Evolutionary conservation across 106 monocot genomes (phyloP), one percentile per base, ranked within the genome.

Genomic region (Alisma plantagoaquatica): DNA sequence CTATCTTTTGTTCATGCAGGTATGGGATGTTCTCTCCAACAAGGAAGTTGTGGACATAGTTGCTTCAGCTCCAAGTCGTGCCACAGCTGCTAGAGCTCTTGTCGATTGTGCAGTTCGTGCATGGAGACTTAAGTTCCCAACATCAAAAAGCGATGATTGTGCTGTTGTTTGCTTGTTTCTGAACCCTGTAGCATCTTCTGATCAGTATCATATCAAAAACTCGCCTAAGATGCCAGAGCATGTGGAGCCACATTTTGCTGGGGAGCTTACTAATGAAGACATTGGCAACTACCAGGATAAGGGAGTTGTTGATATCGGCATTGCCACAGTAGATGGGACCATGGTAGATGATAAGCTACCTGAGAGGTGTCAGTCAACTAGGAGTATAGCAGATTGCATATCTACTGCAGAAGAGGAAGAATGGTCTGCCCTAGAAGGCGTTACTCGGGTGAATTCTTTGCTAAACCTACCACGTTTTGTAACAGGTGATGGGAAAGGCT

Each of bases 21-120:
- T 91, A 17, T 91, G 90, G 90, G 90, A 91, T 75, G 90, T 84
- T 54, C 74, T 91, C 11, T 80, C 84, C 21, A 91, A 91, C 62
- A 80, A 91, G 74, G 90, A 91, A 68, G 90, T 72, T 19, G 80
- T 84, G 45, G 84, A 91, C 28, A 75, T 84, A 25, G 58, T 91
- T 12, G 71, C 76, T 12, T 56, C 73, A 29, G 83, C 90, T 20
- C 90, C 90, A 26, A 63, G 65, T 33, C 79, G 68, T 24, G 57
- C 77, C 22, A 77, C 74, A 6, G 90, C 90, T 21, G 84, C 90
- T 3, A 76, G 90, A 61, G 77, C 84, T 49, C 68, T 91, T 8
- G 80, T 91, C 41, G 90, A 91, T 31, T 61, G 77, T 46, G 90
- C 90, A 8, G 75, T 84, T 17, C 56, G 84, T 55, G 44, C 77